Base-by-base conservation (phyloP, 2,329 filamentous ascomycete species). In the Apiospora kogelbergensis region DNA sequence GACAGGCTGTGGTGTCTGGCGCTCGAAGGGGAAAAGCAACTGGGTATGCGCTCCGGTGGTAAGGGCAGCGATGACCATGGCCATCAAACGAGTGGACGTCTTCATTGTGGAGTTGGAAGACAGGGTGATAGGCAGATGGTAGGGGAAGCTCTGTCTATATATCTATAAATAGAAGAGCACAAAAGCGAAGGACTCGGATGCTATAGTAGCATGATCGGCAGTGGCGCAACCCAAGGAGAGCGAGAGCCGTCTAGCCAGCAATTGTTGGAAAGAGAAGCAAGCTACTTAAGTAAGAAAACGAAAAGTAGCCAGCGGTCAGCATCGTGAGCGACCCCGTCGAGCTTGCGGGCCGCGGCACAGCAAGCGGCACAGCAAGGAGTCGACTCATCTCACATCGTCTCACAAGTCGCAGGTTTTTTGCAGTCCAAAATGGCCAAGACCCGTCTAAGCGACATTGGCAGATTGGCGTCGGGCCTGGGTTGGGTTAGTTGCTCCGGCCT, bases 81-180 rank as follows among this genome's bases (percentile, higher is more conserved):
- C 67, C 63, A 46, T 53, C 45, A 64, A 69, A 68, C 26, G 70
- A 67, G 44, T 64, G 70, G 70, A 71, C 69, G 68, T 66, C 70
- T 67, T 71, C 70, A 71, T 71, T 2, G 48, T n/a, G 10, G 67
- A 20, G 22, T 2, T 42, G 6, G 60, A 68, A 68, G 42, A 65
- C 63, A 60, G 5, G 53, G 17, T 60, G 37, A 37, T 60, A 37
- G 53, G 30, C 22, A 60, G 53, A 60, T 60, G 17, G 30, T 33
- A 60, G n/a, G 22, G 53, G 33, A n/a, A n/a, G n/a, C n/a, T n/a
- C n/a, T 33, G 26, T 30, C 1, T 57, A 57, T 57, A 46, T 11
- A 41, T 42, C 15, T 42, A 10, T 41, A 15, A 17, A 30, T 20
- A 57, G 20, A 11, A 30, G 7, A 33, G 33, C 7, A 33, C 7